Evolutionary conservation across 129 eudicot genomes (phyloP).

Genomic region (Tanacetum coccineum): DNA sequence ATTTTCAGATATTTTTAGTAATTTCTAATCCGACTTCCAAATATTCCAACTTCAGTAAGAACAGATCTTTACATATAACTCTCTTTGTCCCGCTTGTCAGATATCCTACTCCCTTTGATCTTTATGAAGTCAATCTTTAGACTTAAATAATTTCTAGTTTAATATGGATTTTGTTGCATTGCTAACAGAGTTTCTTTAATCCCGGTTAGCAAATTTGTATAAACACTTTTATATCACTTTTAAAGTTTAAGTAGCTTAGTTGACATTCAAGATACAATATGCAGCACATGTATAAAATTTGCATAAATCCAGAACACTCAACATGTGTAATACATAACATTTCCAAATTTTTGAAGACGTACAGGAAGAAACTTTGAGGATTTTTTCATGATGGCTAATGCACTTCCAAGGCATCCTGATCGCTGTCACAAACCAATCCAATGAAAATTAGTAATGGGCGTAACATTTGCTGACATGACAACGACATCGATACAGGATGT

Average conservation of each 20-base stretch:
- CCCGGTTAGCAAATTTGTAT: not conserved
- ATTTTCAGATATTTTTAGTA: not conserved
- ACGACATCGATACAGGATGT: not conserved
- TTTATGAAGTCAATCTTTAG: not conserved
- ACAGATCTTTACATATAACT: not conserved
- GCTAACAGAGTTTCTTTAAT: not conserved
- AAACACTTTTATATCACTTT: slow-evolving; percentile 2
- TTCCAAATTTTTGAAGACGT: slow-evolving; percentile 31
- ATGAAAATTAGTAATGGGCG: slow-evolving; percentile 9
- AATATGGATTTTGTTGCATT: not conserved
- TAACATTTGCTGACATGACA: slow-evolving; percentile 15
- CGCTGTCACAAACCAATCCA: slow-evolving; percentile 56
- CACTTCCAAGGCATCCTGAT: slow-evolving; percentile 87
- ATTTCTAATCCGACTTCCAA: not conserved
- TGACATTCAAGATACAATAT: not conserved
- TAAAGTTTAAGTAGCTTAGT: not conserved
- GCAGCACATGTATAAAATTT: not conserved
- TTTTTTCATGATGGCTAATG: slow-evolving; percentile 92
- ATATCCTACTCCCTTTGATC: not conserved
- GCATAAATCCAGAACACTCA: not conserved
- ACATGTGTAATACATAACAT: slow-evolving; percentile 8
- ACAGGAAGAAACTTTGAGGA: slow-evolving; percentile 91
- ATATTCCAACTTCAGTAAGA: not conserved
- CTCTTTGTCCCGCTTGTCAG: not conserved
- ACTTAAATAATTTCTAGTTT: not conserved